Evolutionary conservation across 345 rosid species (phyloP), one percentile per base, ranked within the genome.

Genomic region (Eucalyptus lansdowneana): DNA sequence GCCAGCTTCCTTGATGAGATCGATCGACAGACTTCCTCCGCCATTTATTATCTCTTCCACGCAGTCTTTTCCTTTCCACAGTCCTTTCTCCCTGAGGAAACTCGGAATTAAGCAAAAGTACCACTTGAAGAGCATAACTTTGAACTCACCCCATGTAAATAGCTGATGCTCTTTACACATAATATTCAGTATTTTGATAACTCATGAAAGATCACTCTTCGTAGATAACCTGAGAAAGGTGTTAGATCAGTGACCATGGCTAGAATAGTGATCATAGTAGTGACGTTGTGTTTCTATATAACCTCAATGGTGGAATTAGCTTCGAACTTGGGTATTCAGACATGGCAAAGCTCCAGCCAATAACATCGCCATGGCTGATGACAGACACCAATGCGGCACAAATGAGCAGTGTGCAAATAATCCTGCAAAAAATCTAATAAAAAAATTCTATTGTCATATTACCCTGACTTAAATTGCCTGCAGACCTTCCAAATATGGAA

Each of bases 341-440:
- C 92, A 92, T 97, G 98, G 88, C 93, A 91, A 91, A 91, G 96
- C 98, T 62, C 98, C 99, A 16, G 94, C 94, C 97, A 96, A 95
- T 91, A 96, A 92, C 97, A 97, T 96, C 76, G 98, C 93, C 94
- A 95, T 91, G 31, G 96, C 99, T 53, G 98, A 95, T 37, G 98
- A 97, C 62, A 96, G 89, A 91, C 98, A 13, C 98, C 99, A 27
- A 97, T 95, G 91, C 94, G 99, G 93, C 98, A 93, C 86, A 97
- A 88, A 49, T 99, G 97, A 90, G 98, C 92, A 90, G 96, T 92
- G 90, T 96, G 99, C 93, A 96, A 92, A 90, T 95, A 96, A 87
- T 96, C 97, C 98, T 96, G 95, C 91, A 44, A 62, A 86, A 86
- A 2, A 44, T 86, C 49, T 81, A 88, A 89, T 49, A 19, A 50